Conservation (phyloP, 331 rosid species). For the Acacia pycnantha region DNA sequence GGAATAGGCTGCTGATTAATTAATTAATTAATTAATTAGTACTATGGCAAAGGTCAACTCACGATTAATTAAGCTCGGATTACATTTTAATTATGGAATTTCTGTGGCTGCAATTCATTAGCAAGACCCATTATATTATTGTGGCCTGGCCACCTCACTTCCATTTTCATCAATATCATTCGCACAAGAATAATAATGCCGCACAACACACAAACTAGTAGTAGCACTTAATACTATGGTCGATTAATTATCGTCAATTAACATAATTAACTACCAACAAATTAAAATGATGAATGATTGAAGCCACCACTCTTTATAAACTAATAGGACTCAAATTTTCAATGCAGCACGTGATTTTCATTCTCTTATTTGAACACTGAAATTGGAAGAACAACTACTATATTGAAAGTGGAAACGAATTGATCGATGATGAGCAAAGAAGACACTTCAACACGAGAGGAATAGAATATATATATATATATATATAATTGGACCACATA, state of each 20-base stretch:
- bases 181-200: not conserved
- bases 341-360: conserved; percentile 31
- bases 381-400: not conserved
- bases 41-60: not conserved
- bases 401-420: not conserved
- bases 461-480: too few species aligned
- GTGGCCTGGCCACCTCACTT: conserved; percentile 35
- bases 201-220: not conserved
- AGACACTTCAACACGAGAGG: not conserved
- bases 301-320: not conserved
- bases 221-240: not conserved
- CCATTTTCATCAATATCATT: not conserved
- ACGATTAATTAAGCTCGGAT: not conserved
- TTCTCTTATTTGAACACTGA: not conserved
- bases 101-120: conserved; percentile 28
- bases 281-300: conserved; percentile 10
- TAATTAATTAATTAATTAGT: conserved; percentile 7
- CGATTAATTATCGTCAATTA: not conserved
- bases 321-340: not conserved
- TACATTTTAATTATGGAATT: not conserved
- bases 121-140: conserved; percentile 8
- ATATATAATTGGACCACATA: too few species aligned
- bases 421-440: not conserved
- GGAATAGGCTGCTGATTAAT: not conserved
- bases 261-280: not conserved